Conservation (phyloP, 192 early-diverging fungal genomes). For the Umbelopsis sp. region DNA sequence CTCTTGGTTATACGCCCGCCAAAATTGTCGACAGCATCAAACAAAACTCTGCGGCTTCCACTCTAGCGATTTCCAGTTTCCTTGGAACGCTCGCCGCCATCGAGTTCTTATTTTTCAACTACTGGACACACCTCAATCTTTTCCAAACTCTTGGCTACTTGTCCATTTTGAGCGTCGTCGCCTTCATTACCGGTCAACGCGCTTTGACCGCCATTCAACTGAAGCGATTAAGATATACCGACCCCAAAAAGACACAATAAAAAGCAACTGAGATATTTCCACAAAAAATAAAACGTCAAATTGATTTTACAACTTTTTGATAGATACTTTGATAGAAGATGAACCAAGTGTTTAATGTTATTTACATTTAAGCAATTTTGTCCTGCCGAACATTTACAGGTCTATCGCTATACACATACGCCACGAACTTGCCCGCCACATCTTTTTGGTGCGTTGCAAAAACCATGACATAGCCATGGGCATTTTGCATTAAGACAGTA, state of each 20-base stretch:
- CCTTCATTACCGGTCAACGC: constrained; percentile 47
- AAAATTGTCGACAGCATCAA: constrained; percentile 19
- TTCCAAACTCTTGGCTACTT: constrained; percentile 53
- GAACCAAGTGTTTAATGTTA: neutral
- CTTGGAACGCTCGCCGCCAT: constrained; percentile 47
- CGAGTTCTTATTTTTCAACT: constrained; percentile 51
- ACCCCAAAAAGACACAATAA: constrained; percentile 12
- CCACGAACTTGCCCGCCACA: constrained; percentile 48
- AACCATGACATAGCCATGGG: constrained; percentile 51
- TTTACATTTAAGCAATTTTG: constrained; percentile 11
- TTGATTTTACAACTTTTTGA: neutral
- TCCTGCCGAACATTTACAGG: constrained; percentile 39
- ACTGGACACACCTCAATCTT: constrained; percentile 55
- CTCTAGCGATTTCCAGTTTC: constrained; percentile 42
- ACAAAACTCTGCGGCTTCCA: neutral
- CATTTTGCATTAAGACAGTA: constrained; percentile 48
- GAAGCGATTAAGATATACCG: constrained; percentile 11
- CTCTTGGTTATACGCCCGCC: constrained; percentile 46
- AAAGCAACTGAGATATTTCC: neutral
- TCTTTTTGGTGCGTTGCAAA: constrained; percentile 52
- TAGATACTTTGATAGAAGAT: neutral
- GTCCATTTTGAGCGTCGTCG: constrained; percentile 39
- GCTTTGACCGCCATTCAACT: constrained; percentile 46
- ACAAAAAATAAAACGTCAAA: constrained; percentile 21
- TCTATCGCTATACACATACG: constrained; percentile 55